Base-by-base conservation (phyloP, 2,329 filamentous ascomycete genomes). In the Penicillium fuscoglaucum region DNA sequence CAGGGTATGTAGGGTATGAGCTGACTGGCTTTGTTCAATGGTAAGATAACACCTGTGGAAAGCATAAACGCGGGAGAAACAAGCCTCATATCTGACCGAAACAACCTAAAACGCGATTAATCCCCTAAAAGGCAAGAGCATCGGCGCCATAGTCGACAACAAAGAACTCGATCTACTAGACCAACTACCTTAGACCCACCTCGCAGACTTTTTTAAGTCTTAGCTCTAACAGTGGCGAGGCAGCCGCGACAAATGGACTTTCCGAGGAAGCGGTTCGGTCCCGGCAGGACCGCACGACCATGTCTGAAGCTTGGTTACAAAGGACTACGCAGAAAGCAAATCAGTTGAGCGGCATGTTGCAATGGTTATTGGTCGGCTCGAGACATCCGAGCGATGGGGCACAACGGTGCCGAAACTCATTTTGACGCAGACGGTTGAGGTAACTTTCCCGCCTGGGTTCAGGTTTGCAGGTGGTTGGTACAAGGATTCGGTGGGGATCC, bases 381-480 rank as follows among this genome's bases (percentile, higher is more conserved):
- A 72, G 39, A 40, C 64, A 29, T 59, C 77, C 21, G 61, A 69
- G 44, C 54, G 55, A n/a, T 71, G 67, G 66, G 68, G 65, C 41
- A 58, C 61, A 6, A 65, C 66, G 17, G 64, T 75, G 17, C 60
- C 74, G 53, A 75, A 71, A 57, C 63, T 77, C 33, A 73, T 78
- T 54, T 63, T 78, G 58, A 75, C 71, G 13, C 64, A 74, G 65
- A 66, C 71, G 9, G 65, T 74, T 21, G 74, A 78, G 67, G 70
- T 75, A 58, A 76, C 75, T 9, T 77, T 77, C 62, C 61, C 78
- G 12, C 74, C 76, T 1, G 74, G 69, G 8, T 77, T 72, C 53
- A 61, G 60, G 10, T 61, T 59, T 12, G 57, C 63, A 9, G 62
- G 63, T 15, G 56, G 59, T 12, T 62, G 67, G 44, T 71, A 75